phyloP scores from a whole-genome alignment of 1,139 yeast species.

The Taiozyma onychis region DNA sequence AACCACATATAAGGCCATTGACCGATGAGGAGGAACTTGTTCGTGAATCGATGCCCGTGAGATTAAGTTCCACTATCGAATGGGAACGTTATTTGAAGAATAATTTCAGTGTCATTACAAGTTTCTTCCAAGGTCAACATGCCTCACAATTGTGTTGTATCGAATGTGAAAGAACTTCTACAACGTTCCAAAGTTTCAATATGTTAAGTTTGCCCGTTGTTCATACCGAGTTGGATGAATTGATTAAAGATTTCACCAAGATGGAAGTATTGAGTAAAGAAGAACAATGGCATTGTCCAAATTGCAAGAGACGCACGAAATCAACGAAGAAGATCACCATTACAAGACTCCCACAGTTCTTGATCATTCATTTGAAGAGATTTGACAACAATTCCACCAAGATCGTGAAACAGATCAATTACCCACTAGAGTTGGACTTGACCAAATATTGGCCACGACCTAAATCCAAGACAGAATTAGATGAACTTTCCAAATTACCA shows the following conservation, averaged over 20 bases:
- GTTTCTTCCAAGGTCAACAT: slow-evolving; percentile 87
- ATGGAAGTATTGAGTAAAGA: slow-evolving; percentile 69
- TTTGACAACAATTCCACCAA: slow-evolving; percentile 40
- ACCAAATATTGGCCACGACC: slow-evolving; percentile 75
- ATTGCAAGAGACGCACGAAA: slow-evolving; percentile 61
- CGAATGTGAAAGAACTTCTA: slow-evolving; percentile 72
- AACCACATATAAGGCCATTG: slow-evolving; percentile 48
- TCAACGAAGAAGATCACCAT: slow-evolving; percentile 66
- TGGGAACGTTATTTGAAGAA: slow-evolving; percentile 90
- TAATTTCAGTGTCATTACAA: slow-evolving; percentile 81
- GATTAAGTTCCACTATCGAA: slow-evolving; percentile 86
- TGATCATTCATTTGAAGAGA: slow-evolving; percentile 75
- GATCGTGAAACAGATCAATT: slow-evolving; percentile 31
- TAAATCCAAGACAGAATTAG: slow-evolving; percentile 34
- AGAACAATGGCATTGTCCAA: slow-evolving; percentile 88
- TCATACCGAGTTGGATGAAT: slow-evolving; percentile 40
- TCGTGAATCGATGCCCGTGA: slow-evolving; percentile 69
- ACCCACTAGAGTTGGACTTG: slow-evolving; percentile 52
- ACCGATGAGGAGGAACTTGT: slow-evolving; percentile 71
- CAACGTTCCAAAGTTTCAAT: slow-evolving; percentile 81
- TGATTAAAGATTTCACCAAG: slow-evolving; percentile 65
- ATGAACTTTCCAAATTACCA: slow-evolving; percentile 49
- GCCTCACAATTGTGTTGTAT: slow-evolving; percentile 74
- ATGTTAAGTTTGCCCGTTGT: slow-evolving; percentile 66
- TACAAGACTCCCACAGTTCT: slow-evolving; percentile 65